A percentile compares a stretch with the other conserved stretches of the same genome.
Evolutionary conservation across 805 yeast species (phyloP).

Genomic region (Lipomyces spencermartinsiae): DNA sequence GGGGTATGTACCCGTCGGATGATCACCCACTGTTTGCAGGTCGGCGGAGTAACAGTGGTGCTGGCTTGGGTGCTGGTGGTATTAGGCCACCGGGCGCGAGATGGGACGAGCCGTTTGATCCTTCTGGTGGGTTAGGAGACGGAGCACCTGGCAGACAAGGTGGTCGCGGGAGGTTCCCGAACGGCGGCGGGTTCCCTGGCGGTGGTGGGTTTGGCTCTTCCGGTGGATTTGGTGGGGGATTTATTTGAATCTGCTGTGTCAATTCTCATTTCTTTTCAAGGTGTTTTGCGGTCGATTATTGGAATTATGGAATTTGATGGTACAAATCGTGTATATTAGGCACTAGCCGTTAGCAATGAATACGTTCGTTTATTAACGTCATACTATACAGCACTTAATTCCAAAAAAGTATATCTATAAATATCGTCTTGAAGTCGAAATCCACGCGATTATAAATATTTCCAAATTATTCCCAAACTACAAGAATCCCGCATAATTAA

Average conservation of each 20-base stretch:
- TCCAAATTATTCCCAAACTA: neutral
- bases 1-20: conserved; percentile 40
- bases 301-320: neutral
- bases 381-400: neutral
- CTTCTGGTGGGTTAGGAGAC: conserved; percentile 26
- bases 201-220: conserved; percentile 29
- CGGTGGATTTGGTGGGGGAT: conserved; percentile 25
- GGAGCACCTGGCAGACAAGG: neutral
- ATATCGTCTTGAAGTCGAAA: neutral
- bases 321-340: no score
- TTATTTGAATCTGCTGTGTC: conserved; percentile 5
- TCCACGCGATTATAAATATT: neutral
- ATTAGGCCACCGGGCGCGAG: conserved; percentile 49
- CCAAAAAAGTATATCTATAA: neutral
- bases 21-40: conserved; percentile 39
- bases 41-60: conserved; percentile 35
- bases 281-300: neutral
- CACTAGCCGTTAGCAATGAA: neutral
- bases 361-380: neutral
- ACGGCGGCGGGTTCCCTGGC: conserved; percentile 8
- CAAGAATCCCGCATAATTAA: neutral
- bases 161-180: conserved; percentile 6
- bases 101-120: conserved; percentile 49
- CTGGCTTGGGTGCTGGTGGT: conserved; percentile 35
- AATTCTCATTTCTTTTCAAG: neutral